phyloP scores from a whole-genome alignment of 345 rosid species.

The Eucalyptus fibrosa region DNA sequence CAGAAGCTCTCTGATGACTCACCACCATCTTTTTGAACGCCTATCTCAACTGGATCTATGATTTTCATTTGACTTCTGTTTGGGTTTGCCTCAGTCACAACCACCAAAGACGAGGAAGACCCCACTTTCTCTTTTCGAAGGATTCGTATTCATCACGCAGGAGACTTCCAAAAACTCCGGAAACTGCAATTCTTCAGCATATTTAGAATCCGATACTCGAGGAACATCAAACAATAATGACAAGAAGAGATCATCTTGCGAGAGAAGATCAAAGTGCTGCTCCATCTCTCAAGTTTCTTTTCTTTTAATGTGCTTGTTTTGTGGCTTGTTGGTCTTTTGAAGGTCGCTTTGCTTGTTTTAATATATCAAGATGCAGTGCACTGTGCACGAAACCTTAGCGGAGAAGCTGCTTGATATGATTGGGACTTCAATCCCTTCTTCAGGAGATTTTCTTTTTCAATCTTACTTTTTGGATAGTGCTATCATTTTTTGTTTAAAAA shows the following conservation, averaged over 20 bases:
- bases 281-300: no score
- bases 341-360: not conserved
- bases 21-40: not conserved
- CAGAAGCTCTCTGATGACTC: slow-evolving; percentile 22
- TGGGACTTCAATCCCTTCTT: not conserved
- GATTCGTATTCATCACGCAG: not conserved
- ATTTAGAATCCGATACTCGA: not conserved
- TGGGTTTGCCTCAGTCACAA: not conserved
- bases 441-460: not conserved
- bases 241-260: no score
- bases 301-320: no score
- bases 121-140: not conserved
- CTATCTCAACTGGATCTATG: not conserved
- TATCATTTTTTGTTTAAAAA: not conserved
- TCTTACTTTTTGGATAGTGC: not conserved
- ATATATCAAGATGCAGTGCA: not conserved
- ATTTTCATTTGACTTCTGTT: not conserved
- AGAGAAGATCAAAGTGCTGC: no score
- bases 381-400: not conserved
- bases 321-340: no score
- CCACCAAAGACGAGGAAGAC: not conserved
- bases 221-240: no score
- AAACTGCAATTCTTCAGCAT: not conserved
- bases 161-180: not conserved
- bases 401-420: not conserved